Base-by-base conservation (phyloP, 305 asterid genomes). In the Rubia tinctorum region DNA sequence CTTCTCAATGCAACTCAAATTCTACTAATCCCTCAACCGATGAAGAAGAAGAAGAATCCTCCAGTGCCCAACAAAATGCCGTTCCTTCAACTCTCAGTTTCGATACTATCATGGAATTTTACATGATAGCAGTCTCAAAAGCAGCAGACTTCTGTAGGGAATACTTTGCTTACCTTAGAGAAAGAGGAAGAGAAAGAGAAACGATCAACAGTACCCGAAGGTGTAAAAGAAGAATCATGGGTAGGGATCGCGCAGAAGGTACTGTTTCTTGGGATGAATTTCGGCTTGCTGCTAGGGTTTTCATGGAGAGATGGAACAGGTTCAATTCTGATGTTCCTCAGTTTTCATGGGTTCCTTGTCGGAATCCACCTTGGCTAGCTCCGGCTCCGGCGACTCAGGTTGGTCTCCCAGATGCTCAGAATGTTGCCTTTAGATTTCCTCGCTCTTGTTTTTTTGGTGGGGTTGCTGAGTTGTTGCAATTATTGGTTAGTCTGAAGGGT, bases 291-390 rank as follows among this genome's bases (percentile, higher is more conserved):
- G 92, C 93, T 74, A 64, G 81, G 72, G 80, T 88, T 69, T 90
- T 92, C 64, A 77, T 85, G 40, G 86, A 90, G 72, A 86, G 72
- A 69, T 91, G 98, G 98, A 74, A 63, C 65, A 86, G 79, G 77
- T 89, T 84, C 76, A 88, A 88, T 81, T 73, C 89, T 47, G 79
- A 78, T 60, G 81, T 85, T 77, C 97, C 93, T 76, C 90, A 74
- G 8, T 92, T 93, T 87, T 75, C 89, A 51, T 91, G 99, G 98
- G 40, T 83, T 68, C 80, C 89, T 78, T 80, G 83, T 69, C 78
- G 82, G 25, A 86, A 78, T 40, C 84, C 74, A 39, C 87, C 88
- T 8, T 83, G 86, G 89, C 75, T 68, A 75, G 43, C 87, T 66
- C 39, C 82, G 42, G 42, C 37, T 56, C 73, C 56, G 80, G 80